Base-by-base conservation (phyloP, 148 eudicot species). In the Rhododendron ferrugineum region DNA sequence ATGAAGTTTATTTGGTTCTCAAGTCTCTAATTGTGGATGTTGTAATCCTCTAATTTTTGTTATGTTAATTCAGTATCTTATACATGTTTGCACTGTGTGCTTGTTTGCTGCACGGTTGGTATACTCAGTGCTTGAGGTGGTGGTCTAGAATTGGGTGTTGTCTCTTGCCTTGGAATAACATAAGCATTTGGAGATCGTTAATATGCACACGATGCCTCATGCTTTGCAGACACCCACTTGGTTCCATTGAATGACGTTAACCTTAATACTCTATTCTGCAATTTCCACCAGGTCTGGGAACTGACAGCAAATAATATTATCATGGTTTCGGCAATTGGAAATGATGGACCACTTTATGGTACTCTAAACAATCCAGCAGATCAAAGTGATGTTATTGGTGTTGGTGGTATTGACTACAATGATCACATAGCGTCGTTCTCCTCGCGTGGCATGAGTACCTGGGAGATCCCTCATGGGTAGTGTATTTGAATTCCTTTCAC, bases 401-500 rank as follows among this genome's bases (percentile, higher is more conserved):
- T 97, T 89, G 99, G 99, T 84, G 99, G 98, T 46, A 97, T 97
- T 88, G 99, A 97, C 89, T 95, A 97, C 86, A 95, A 89, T 86
- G 98, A 97, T 88, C 97, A 93, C 88, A 95, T 97, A 88, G 99
- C 99, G 64, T 92, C 99, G 34, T 97, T 97, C 90, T 97, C 99
- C 85, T 97, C 99, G 58, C 99, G 99, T 85, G 99, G 99, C 91
- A 97, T 97, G 99, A 97, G 98, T 89, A 97, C 98, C 49, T 97
- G 99, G 99, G 99, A 97, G 90, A 91, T 97, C 88, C 99, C 99
- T 87, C 99, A 97, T 83, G 99, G 99, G 99, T 97, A 95, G 80
- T 54, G 79, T 54, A 28, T 86, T 73, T 68, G 11, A 30, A 42
- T 85, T 84, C 54, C 9, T 68, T 42, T 81, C 75, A 52, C 32